Percentiles rank a stretch among this genome's conserved stretches.
Conservation (phyloP, 345 rosid genomes). For the Anastatica hierochuntica region DNA sequence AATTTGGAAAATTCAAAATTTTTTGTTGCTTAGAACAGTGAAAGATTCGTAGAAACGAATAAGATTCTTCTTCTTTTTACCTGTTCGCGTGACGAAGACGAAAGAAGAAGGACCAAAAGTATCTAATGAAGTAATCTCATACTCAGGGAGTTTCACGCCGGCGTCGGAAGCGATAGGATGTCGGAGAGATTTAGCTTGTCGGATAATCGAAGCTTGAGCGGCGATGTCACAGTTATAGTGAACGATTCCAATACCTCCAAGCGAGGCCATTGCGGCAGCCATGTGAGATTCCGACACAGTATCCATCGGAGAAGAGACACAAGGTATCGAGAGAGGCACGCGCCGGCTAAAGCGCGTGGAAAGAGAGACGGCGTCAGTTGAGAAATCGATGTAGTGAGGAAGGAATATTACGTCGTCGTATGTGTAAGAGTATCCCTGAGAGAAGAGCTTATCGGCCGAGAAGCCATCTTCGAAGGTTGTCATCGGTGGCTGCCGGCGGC, state of each 20-base stretch:
- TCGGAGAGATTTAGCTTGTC: constrained; percentile 58
- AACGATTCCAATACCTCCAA: constrained; percentile 72
- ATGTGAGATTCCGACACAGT: constrained; percentile 82
- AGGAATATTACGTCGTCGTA: constrained; percentile 88
- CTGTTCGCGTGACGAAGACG: constrained; percentile 29
- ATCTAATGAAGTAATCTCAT: constrained; percentile 21
- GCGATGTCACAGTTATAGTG: constrained; percentile 56
- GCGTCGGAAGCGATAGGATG: constrained; percentile 56
- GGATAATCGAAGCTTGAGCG: constrained; percentile 53
- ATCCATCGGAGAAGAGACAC: constrained; percentile 94
- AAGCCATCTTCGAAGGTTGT: constrained; percentile 64
- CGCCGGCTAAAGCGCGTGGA: constrained; percentile 64
- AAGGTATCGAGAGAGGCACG: constrained; percentile 61
- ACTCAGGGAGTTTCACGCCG: constrained; percentile 33
- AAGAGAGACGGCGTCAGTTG: constrained; percentile 64
- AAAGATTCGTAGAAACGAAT: constrained; percentile 13
- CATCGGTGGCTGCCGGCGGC: background rate
- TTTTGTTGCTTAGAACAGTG: background rate
- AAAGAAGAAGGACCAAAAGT: constrained; percentile 36
- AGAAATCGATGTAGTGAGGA: constrained; percentile 89
- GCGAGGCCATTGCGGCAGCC: constrained; percentile 85
- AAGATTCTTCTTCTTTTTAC: constrained; percentile 4
- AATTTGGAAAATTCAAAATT: too few species aligned
- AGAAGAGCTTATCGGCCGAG: constrained; percentile 50
- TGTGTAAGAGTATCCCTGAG: constrained; percentile 76